Base-by-base conservation (phyloP, 257 asterid genomes). In the Penstemon eatonii region DNA sequence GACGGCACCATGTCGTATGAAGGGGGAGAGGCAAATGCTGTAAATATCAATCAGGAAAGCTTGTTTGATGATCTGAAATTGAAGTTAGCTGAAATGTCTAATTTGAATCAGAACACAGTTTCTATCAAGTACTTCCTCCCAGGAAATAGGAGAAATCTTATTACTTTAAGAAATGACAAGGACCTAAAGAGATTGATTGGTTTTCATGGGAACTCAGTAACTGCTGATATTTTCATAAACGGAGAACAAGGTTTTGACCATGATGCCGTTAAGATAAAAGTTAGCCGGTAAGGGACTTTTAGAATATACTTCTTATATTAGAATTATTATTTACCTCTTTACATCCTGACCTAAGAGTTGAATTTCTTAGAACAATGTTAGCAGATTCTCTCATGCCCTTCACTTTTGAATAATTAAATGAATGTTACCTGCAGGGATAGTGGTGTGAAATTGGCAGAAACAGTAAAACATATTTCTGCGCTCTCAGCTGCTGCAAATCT, bases 11-110 rank as follows among this genome's bases (percentile, higher is more conserved):
- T 89, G 83, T 83, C 89, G 45, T 92, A 87, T 52, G 82, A 79
- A 54, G 89, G 95, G 58, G 96, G 96, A 75, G 98, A 87, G 72
- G 96, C 95, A 65, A 84, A 87, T 82, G 98, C 96, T 46, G 81
- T 87, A 64, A 84, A 84, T 80, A 79, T 92, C 80, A 89, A 57
- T 68, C 76, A 78, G 15, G 96, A 87, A 18, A 84, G 95, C 49
- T 46, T 68, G 47, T 86, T 75, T 54, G 89, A 86, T 72, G 92
- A 87, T 79, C 84, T 92, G 70, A 89, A 86, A 79, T 76, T 87
- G 67, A 85, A 80, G 74, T 71, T 89, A 68, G 96, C 96, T 61
- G 96, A 89, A 80, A 73, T 84, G 87, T 82, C 79, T 78, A 83
- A 89, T 76, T 72, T 92, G 80, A 88, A 92, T 59, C 85, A 79